Evolutionary conservation across 352 stramenopile species (phyloP), one percentile per base, ranked within the genome.

Genomic region (Pythium insidiosum): DNA sequence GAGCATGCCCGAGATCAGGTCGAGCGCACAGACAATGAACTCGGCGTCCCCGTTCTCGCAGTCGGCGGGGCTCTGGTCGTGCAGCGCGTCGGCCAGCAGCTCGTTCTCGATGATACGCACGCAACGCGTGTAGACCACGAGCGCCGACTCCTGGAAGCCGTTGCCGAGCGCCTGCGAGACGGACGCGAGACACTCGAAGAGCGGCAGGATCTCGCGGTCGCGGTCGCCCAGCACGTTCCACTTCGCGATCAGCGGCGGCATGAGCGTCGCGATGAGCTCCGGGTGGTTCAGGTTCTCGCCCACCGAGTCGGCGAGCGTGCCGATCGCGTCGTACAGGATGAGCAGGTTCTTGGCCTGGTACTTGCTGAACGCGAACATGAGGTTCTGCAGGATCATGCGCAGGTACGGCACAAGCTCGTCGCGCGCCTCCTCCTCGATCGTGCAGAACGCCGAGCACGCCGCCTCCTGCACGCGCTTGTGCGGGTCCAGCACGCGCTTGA

Each of bases 401-500:
- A 98, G 65, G 59, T 97, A 98, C 18, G 90, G 92, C 35, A 79
- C 73, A 38, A 98, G 76, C 26, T 97, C 68, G 48, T 97, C 88
- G 26, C 86, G 81, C 7, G 90, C 85, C 48, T 95, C 74, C 67
- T 98, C 95, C 36, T 97, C 86, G 7, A 98, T 66, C 2, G 93
- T 96, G 53, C 91, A 95, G 55, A 98, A 92, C 10, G 94, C 88
- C 25, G 94, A 98, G 59, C 85, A 97, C 23, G 83, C 88, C 3
- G 94, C 90, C 29, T 98, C 80, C 58, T 98, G 95, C 16, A 98
- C 91, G 66, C 97, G 97, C 62, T 94, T 93, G 74, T 98, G 92
- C 6, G 68, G 67, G 61, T 97, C 92, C 38, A 94, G 49, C 36
- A 97, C 76, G 33, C 86, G 74, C 49, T 83, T 69, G 31, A 97